Percentiles rank a stretch among this genome's conserved stretches.
phyloP scores from a whole-genome alignment of 306 rosid species.

The Cicer chorassanicum region DNA sequence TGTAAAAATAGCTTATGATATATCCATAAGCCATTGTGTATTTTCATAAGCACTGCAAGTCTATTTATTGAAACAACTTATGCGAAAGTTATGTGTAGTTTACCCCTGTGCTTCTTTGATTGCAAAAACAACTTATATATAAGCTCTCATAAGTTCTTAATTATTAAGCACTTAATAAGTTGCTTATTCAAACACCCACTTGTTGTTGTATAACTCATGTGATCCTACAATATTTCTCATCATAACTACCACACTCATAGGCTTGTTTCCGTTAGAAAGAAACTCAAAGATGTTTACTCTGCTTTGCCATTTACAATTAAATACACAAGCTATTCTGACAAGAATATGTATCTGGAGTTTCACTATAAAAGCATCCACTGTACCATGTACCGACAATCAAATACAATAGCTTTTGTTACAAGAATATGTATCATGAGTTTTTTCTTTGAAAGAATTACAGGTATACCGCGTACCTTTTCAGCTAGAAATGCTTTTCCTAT shows the following conservation, averaged over 20 bases:
- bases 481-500: slow-evolving; percentile 54
- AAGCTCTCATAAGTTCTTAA: background rate
- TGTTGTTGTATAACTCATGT: background rate
- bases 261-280: slow-evolving; percentile 22
- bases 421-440: slow-evolving; percentile 15
- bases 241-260: slow-evolving; percentile 10
- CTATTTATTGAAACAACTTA: too few species aligned
- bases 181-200: background rate
- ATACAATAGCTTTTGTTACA: slow-evolving; percentile 28
- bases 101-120: too few species aligned
- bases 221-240: slow-evolving; percentile 27
- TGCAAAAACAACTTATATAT: background rate
- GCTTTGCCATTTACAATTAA: slow-evolving; percentile 43
- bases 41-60: too few species aligned
- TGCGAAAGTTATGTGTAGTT: too few species aligned
- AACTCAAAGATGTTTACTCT: slow-evolving; percentile 22
- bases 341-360: slow-evolving; percentile 21
- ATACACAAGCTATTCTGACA: slow-evolving; percentile 32
- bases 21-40: too few species aligned
- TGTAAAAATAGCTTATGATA: too few species aligned
- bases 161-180: background rate
- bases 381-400: slow-evolving; percentile 33
- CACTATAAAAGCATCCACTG: slow-evolving; percentile 13
- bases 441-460: background rate
- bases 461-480: slow-evolving; percentile 45